phyloP scores from a whole-genome alignment of 345 rosid species.

The Trapa incisa region DNA sequence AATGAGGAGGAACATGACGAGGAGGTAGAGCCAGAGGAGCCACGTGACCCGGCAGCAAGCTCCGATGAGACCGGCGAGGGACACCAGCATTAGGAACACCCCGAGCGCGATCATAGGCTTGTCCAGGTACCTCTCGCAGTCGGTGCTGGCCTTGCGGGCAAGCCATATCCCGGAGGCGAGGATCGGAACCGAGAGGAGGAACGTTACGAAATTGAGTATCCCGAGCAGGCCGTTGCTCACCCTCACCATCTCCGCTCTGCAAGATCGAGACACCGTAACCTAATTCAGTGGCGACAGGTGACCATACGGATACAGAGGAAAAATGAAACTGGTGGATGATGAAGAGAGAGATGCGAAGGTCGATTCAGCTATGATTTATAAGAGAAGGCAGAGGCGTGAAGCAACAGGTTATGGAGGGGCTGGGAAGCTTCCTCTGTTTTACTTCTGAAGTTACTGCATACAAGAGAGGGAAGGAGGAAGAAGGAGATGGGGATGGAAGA shows the following conservation, averaged over 20 bases:
- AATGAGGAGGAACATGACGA: slow-evolving; percentile 73
- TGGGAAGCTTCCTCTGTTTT: not conserved
- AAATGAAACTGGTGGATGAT: not conserved
- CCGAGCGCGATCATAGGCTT: slow-evolving; percentile 60
- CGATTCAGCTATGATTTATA: not conserved
- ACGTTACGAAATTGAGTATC: slow-evolving; percentile 61
- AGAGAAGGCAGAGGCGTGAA: not conserved
- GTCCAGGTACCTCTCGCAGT: slow-evolving; percentile 71
- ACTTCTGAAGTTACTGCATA: not conserved
- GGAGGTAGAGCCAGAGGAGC: slow-evolving; percentile 70
- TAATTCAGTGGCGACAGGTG: not conserved
- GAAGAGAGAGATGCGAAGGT: not conserved
- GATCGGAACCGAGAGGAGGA: slow-evolving; percentile 70
- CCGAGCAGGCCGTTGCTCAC: slow-evolving; percentile 66
- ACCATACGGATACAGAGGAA: not conserved
- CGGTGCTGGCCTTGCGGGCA: slow-evolving; percentile 39
- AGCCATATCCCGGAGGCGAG: slow-evolving; percentile 67
- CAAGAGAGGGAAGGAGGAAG: not conserved
- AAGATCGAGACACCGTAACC: not conserved
- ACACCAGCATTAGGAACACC: slow-evolving; percentile 56
- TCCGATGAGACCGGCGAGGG: slow-evolving; percentile 73
- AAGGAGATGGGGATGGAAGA: too few relatives aligned
- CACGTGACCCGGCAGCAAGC: slow-evolving; percentile 75
- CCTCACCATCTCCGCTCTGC: slow-evolving; percentile 24
- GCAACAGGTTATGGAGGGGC: not conserved